Evolutionary conservation across 768 basidiomycete genomes (phyloP).

Genomic region (Boletales sp.): DNA sequence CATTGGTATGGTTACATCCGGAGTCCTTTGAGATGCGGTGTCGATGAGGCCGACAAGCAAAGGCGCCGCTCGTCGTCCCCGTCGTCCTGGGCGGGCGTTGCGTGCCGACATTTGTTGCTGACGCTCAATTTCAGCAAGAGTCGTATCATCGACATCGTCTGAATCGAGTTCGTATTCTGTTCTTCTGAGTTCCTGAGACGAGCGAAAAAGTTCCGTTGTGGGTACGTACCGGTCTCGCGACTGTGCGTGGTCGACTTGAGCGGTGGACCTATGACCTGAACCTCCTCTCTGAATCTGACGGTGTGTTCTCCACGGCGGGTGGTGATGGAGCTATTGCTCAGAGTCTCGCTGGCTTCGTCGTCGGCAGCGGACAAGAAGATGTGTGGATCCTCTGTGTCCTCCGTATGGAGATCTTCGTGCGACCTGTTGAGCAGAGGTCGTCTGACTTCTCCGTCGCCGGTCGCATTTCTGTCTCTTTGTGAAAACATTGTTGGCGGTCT

Average conservation of each 20-base stretch:
- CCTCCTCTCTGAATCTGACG: constrained; percentile 67
- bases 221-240: constrained; percentile 74
- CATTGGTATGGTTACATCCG: constrained; percentile 54
- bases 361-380: constrained; percentile 57
- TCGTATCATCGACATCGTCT: constrained; percentile 69
- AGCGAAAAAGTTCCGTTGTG: constrained; percentile 6
- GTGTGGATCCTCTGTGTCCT: constrained; percentile 21
- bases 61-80: constrained; percentile 60
- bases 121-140: constrained; percentile 29
- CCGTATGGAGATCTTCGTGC: constrained; percentile 37
- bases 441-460: constrained; percentile 38
- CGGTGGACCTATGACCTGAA: constrained; percentile 64
- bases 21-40: constrained; percentile 48
- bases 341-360: constrained; percentile 43
- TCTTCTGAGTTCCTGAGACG: constrained; percentile 7
- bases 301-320: constrained; percentile 39
- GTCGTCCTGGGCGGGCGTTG: constrained; percentile 31
- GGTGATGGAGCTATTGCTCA: constrained; percentile 30
- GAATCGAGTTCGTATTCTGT: constrained; percentile 82
- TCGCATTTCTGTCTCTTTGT: constrained; percentile 26
- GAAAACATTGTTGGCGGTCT: constrained; percentile 26
- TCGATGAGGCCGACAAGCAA: constrained; percentile 79
- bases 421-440: constrained; percentile 57
- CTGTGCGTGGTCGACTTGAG: constrained; percentile 71
- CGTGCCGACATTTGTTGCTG: constrained; percentile 21